Evolutionary conservation across 2,329 filamentous ascomycete species (phyloP), one percentile per base, ranked within the genome.

Genomic region (Cercospora zeae-maydis): DNA sequence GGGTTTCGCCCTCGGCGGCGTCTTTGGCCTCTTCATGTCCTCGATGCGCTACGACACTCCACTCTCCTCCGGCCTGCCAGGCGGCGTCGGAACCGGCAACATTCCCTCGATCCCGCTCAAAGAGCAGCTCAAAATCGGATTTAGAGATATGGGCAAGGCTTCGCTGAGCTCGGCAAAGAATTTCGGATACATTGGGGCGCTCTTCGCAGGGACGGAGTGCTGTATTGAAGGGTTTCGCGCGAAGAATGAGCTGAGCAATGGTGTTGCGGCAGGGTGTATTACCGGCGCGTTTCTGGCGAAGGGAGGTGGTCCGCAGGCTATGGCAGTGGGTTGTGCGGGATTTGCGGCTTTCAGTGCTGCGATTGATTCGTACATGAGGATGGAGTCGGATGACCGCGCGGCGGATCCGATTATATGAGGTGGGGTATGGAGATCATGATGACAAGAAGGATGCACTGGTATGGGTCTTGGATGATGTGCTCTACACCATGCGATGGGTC

Each of bases 1-100:
- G 86, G 95, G 95, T 14, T 97, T 97, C 73, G 95, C 88, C 37
- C 88, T 99, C 69, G 95, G 95, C 66, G 95, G 92, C 72, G 82
- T 96, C 47, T 99, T 99, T 71, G 95, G 95, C 70, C 84, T 98
- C 72, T 99, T 99, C 82, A 99, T 98, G 93, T 92, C 93, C 63
- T 95, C 91, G 27, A 99, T 99, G 95, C 89, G 92, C 78, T 99
- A 99, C 84, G 95, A 99, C 76, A 97, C 93, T 0, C 91, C 93
- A 63, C 88, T 92, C 78, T 89, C 82, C 37, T 77, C 81, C 54
- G 78, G 80, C 67, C 56, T 78, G 74, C 69, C 73, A 70, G 78
- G 83, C 72, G 78, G 81, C n/a, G 78, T 78, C 61, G 80, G 81
- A 63, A 68, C 68, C 19, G 57, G 49, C 61, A 47, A 59, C 16